Evolutionary conservation across 1,284 basidiomycete genomes (phyloP), one percentile per base, ranked within the genome.

Genomic region (Volvariella volvacea): DNA sequence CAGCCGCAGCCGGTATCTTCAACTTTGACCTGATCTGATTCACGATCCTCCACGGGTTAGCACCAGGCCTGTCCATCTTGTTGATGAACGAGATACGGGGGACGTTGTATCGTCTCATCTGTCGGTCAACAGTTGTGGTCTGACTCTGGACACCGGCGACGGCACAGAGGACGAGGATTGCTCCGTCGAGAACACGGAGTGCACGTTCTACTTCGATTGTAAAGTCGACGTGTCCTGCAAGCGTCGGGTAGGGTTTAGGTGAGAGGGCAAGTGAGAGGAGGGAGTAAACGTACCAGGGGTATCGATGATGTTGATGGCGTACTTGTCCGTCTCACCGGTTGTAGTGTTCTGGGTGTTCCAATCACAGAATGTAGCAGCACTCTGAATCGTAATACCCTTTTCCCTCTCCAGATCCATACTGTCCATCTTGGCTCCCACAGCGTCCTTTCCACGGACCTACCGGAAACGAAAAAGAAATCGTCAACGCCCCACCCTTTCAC

Each of bases 371-470:
- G 96, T 99, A 1, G 96, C 96, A 3, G 96, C 95, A 57, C 89
- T 93, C 67, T 99, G 95, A 53, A 99, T 99, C 22, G 96, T 99
- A 59, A 99, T 99, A 40, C 95, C 96, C 70, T 99, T 99, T 67
- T 99, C 96, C 41, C 95, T 76, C 65, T 99, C 96, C 6, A 99
- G 75, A 56, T 99, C 96, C 95, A 99, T 99, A 58, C 87, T 91
- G 67, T 99, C 95, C 96, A 99, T 99, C 74, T 99, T 99, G 19
- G 95, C 96, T 41, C 95, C 96, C 19, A 99, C 93, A 42, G 86
- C 84, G 64, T 99, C 95, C 45, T 88, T 78, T 33, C 96, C 96
- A 54, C 96, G 78, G 52, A 90, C 86, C 86, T 88, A 53, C 21
- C 28, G 32, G 31, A 31, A 32, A 43, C 36, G 12, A n/a, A 4